phyloP scores from a whole-genome alignment of 352 stramenopile genomes.

The Albugo laibachii region DNA sequence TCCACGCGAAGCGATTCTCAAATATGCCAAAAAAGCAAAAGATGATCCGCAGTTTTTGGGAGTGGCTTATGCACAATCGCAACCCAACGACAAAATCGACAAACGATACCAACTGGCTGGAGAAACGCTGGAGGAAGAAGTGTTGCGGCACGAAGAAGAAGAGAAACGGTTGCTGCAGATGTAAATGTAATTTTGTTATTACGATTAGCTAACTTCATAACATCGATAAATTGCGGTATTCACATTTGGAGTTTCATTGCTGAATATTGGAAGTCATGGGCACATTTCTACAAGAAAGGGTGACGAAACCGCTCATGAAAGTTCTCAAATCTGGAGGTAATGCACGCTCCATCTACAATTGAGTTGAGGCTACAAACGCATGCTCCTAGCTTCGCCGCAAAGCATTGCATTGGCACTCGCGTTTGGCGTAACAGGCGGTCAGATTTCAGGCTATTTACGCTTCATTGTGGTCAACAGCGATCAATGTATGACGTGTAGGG shows the following conservation, averaged over 20 bases:
- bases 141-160: constrained; percentile 55
- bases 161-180: constrained; percentile 40
- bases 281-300: constrained; percentile 40
- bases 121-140: constrained; percentile 65
- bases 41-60: constrained; percentile 47
- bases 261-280: background rate
- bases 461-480: background rate
- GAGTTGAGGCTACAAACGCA: background rate
- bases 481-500: constrained; percentile 7
- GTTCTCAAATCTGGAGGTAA: constrained; percentile 48
- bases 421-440: constrained; percentile 48
- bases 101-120: constrained; percentile 46
- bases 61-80: constrained; percentile 27
- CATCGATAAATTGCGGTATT: no score
- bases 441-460: background rate
- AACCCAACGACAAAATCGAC: constrained; percentile 37
- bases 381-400: constrained; percentile 25
- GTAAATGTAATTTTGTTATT: constrained; percentile 9
- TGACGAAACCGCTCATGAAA: constrained; percentile 49
- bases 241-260: no score
- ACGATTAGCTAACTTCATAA: no score
- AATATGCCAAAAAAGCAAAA: constrained; percentile 62
- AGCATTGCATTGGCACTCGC: constrained; percentile 63
- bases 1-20: constrained; percentile 64
- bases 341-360: background rate